Conservation (phyloP, 495 filamentous ascomycete species). For the Talaromyces liani region DNA sequence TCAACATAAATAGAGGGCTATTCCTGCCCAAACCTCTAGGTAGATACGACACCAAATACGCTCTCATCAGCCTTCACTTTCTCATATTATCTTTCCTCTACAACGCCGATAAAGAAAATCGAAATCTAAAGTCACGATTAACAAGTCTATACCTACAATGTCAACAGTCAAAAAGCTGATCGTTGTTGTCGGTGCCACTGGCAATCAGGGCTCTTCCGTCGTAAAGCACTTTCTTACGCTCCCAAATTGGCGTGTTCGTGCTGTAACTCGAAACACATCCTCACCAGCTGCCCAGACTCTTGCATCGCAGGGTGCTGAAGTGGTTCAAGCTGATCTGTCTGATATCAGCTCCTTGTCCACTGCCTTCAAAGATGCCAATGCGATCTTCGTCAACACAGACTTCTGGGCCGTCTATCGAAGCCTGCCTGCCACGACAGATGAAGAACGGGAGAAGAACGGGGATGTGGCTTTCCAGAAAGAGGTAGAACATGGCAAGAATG, state of each 20-base stretch:
- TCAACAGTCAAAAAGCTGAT: slow-evolving; percentile 29
- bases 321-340: slow-evolving; percentile 38
- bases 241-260: slow-evolving; percentile 21
- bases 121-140: too few species aligned
- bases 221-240: slow-evolving; percentile 26
- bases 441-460: slow-evolving; percentile 14
- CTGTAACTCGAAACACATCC: slow-evolving; percentile 15
- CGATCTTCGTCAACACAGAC: slow-evolving; percentile 52
- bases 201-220: slow-evolving; percentile 42
- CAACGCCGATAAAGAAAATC: too few species aligned
- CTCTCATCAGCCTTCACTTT: too few species aligned
- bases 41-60: too few species aligned
- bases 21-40: too few species aligned
- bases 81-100: too few species aligned
- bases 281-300: slow-evolving; percentile 11
- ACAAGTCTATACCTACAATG: too few species aligned
- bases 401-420: slow-evolving; percentile 31
- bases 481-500: slow-evolving; percentile 39
- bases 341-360: slow-evolving; percentile 35
- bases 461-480: slow-evolving; percentile 40
- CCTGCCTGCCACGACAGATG: slow-evolving; percentile 4
- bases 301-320: slow-evolving; percentile 12
- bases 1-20: too few species aligned
- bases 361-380: slow-evolving; percentile 46
- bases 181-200: slow-evolving; percentile 21